Percentiles rank a stretch among this genome's conserved stretches.
phyloP scores from a whole-genome alignment of 2,329 filamentous ascomycete genomes.

The Ascomycota sp. region DNA sequence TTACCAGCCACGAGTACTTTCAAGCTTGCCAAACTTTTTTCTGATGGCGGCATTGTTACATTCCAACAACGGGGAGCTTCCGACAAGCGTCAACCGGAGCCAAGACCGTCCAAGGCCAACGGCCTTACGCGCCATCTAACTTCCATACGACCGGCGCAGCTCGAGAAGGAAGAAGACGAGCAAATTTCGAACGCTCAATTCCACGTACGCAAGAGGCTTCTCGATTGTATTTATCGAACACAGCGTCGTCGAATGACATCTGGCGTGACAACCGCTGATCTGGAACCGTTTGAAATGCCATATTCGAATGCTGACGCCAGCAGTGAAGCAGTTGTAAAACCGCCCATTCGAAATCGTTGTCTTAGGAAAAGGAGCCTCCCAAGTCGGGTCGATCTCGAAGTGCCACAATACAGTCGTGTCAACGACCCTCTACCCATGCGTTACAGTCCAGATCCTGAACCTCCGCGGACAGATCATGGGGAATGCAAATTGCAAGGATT shows the following conservation, averaged over 20 bases:
- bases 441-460: constrained; percentile 2
- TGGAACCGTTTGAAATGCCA: no score
- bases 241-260: no score
- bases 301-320: background rate
- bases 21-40: no score
- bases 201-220: constrained; percentile 26
- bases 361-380: constrained; percentile 24
- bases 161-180: constrained; percentile 25
- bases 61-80: no score
- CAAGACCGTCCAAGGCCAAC: no score
- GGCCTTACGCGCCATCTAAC: no score
- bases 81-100: no score
- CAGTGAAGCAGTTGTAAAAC: background rate
- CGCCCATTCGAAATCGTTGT: constrained; percentile 6
- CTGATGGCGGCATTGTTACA: no score
- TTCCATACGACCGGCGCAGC: constrained; percentile 26
- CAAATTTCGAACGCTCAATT: constrained; percentile 20
- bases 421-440: constrained; percentile 25
- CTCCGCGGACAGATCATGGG: constrained; percentile 3
- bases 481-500: constrained; percentile 25
- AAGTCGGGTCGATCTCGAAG: constrained; percentile 23
- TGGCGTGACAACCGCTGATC: no score
- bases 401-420: constrained; percentile 30
- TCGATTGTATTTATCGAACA: constrained; percentile 35
- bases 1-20: no score